phyloP scores from a whole-genome alignment of 108 stramenopile genomes.

The Skeletonema potamos region DNA sequence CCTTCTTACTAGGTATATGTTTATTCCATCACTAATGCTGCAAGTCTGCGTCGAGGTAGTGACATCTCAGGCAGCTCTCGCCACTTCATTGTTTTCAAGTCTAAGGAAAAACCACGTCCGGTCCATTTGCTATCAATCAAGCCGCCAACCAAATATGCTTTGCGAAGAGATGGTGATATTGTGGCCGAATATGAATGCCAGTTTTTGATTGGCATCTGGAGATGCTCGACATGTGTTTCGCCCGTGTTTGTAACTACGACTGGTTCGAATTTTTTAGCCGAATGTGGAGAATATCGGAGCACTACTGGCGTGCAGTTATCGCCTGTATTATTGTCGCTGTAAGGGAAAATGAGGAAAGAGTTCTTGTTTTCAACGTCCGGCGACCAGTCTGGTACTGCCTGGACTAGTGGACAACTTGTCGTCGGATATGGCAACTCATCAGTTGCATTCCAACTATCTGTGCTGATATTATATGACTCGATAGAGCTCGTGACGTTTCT shows the following conservation, averaged over 20 bases:
- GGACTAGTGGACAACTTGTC: conserved; percentile 19
- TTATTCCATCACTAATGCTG: conserved; percentile 25
- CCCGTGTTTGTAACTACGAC: not conserved
- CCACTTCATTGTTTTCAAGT: conserved; percentile 32
- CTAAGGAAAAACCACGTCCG: conserved; percentile 27
- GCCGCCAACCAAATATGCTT: conserved; percentile 26
- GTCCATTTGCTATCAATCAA: conserved; percentile 44
- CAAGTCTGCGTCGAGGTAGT: conserved; percentile 27
- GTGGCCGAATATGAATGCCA: conserved; percentile 36
- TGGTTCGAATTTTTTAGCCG: conserved; percentile 12
- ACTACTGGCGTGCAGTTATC: conserved; percentile 2
- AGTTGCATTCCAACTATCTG: conserved; percentile 14
- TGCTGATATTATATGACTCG: conserved; percentile 20
- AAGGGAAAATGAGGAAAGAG: conserved; percentile 32
- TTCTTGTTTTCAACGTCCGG: not conserved
- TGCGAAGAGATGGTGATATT: not conserved
- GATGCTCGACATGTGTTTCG: not conserved
- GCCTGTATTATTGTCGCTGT: not conserved
- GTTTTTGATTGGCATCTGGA: conserved; percentile 17
- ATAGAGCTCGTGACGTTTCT: conserved; percentile 23
- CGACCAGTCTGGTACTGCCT: conserved; percentile 31
- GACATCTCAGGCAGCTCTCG: conserved; percentile 26
- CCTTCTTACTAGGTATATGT: conserved; percentile 62
- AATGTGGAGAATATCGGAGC: conserved; percentile 21
- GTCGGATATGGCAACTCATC: conserved; percentile 19